A percentile compares a stretch with the other conserved stretches of the same genome.
These are phyloP conservation scores for Monosporozyma unispora DNA, from an alignment of 805 yeast genomes.

Conservation along the genomic window DNA sequence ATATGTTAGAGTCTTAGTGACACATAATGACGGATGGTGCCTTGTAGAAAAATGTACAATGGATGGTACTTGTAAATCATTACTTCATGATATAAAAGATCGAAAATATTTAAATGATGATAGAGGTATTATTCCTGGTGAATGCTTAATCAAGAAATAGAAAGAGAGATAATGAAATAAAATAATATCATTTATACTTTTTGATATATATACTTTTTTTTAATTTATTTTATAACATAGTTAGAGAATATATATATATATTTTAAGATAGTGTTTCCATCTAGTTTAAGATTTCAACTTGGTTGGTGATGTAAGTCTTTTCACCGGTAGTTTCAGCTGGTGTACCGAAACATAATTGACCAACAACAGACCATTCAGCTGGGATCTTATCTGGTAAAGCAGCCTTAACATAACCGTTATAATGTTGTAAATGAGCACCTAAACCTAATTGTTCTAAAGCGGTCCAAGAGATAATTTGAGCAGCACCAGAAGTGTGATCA, in stretches of 20 bases:
- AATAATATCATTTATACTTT: neutral
- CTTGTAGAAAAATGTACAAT: constrained; percentile 30
- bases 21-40: constrained; percentile 40
- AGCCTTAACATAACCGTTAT: constrained; percentile 37
- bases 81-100: constrained; percentile 2
- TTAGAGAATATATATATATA: neutral
- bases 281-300: constrained; percentile 7
- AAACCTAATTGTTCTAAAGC: constrained; percentile 37
- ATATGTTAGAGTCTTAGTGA: constrained; percentile 29
- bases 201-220: neutral
- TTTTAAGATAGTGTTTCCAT: no score
- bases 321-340: constrained; percentile 33
- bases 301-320: constrained; percentile 35
- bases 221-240: neutral
- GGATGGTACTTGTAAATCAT: constrained; percentile 14
- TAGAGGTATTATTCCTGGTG: constrained; percentile 36
- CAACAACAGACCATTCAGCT: constrained; percentile 36
- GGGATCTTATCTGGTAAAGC: constrained; percentile 35
- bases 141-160: constrained; percentile 24
- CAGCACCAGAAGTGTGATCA: constrained; percentile 40
- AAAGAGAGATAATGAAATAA: no score
- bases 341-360: constrained; percentile 45
- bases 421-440: constrained; percentile 47
- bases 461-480: constrained; percentile 43
- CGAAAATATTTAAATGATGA: constrained; percentile 29